Conservation (phyloP, 306 rosid species). For the Neltuma alba region DNA sequence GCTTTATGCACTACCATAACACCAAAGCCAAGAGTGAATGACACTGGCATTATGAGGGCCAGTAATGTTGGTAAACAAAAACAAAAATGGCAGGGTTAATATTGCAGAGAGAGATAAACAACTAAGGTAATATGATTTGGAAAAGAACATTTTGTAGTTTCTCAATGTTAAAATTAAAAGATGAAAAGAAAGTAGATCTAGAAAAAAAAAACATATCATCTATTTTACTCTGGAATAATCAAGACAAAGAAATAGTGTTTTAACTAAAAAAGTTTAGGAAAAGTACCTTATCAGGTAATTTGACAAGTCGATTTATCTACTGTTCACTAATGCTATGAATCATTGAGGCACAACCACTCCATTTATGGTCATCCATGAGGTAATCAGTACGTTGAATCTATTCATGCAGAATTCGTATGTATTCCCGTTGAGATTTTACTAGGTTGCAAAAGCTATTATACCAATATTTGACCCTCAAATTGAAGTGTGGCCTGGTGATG, state of each 20-base stretch:
- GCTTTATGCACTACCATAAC: too few relatives aligned
- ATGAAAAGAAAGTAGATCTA: not conserved
- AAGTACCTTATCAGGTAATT: constrained; percentile 79
- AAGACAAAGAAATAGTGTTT: not conserved
- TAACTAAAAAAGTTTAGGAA: constrained; percentile 15
- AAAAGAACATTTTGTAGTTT: constrained; percentile 8
- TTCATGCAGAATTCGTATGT: constrained; percentile 59
- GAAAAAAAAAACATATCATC: constrained; percentile 28
- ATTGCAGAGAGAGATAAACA: constrained; percentile 13
- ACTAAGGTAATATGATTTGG: not conserved
- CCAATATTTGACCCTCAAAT: constrained; percentile 76
- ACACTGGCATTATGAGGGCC: not conserved
- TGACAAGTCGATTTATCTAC: constrained; percentile 72
- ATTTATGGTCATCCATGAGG: constrained; percentile 51
- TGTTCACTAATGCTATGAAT: constrained; percentile 51
- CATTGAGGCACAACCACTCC: constrained; percentile 47
- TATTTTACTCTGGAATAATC: constrained; percentile 1
- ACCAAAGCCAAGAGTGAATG: not conserved
- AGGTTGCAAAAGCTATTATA: constrained; percentile 73
- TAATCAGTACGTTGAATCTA: constrained; percentile 66
- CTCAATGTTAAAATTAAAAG: constrained; percentile 1
- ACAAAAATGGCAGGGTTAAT: constrained; percentile 1
- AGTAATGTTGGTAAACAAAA: not conserved
- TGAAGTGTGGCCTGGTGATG: constrained; percentile 79
- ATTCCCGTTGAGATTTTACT: constrained; percentile 72